These are phyloP conservation scores for Saccharomycopsis schoenii DNA, from an alignment of 805 yeast species.

Conservation along the genomic window DNA sequence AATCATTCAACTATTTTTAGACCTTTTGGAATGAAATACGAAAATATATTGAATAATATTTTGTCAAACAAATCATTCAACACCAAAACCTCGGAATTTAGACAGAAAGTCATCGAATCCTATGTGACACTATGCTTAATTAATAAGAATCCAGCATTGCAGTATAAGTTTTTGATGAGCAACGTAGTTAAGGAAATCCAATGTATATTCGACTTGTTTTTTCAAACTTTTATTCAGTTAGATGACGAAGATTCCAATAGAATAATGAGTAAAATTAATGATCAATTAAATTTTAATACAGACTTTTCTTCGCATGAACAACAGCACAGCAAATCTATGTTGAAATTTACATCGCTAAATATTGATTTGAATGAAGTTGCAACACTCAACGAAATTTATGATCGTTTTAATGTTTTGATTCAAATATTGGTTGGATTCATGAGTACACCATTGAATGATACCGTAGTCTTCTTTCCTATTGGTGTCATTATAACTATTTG, in stretches of 20 bases:
- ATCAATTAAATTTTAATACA: slow-evolving; percentile 5
- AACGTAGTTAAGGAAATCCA: slow-evolving; percentile 43
- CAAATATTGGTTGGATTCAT: slow-evolving; percentile 37
- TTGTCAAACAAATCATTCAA: slow-evolving; percentile 27
- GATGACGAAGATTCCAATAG: slow-evolving; percentile 40
- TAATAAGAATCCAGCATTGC: slow-evolving; percentile 31
- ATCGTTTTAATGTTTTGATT: slow-evolving; percentile 39
- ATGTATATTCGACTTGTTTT: slow-evolving; percentile 41
- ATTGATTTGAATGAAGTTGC: slow-evolving; percentile 51
- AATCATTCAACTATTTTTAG: slow-evolving; percentile 69
- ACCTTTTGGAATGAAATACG: slow-evolving; percentile 61
- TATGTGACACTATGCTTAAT: slow-evolving; percentile 48
- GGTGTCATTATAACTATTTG: slow-evolving; percentile 43
- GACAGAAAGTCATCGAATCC: slow-evolving; percentile 35
- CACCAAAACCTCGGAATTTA: slow-evolving; percentile 32
- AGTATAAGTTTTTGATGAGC: slow-evolving; percentile 39
- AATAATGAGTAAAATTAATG: slow-evolving; percentile 6
- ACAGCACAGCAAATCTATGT: slow-evolving; percentile 17
- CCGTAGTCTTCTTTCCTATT: slow-evolving; percentile 39
- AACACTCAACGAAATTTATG: slow-evolving; percentile 41
- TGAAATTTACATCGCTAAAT: slow-evolving; percentile 36
- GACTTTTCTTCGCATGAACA: slow-evolving; percentile 6
- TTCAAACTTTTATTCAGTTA: slow-evolving; percentile 48
- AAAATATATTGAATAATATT: slow-evolving; percentile 32
- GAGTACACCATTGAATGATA: slow-evolving; percentile 27